phyloP scores from a whole-genome alignment of 495 filamentous ascomycete species.

The Neurospora discreta region DNA sequence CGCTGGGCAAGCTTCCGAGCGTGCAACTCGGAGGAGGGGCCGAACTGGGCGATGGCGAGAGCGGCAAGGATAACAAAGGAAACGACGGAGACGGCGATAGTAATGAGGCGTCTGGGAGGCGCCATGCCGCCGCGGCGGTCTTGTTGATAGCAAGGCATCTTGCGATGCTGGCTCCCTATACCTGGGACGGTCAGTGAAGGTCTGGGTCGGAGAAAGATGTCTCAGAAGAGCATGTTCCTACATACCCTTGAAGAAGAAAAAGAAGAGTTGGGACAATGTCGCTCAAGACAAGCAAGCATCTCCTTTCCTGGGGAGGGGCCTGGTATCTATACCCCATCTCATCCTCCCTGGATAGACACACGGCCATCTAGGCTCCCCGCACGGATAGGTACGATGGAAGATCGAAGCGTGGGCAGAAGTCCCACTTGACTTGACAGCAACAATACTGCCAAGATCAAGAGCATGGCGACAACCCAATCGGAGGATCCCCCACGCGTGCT shows the following conservation, averaged over 20 bases:
- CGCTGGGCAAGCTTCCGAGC: not conserved
- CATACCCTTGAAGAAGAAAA: not conserved
- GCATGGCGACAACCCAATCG: not conserved
- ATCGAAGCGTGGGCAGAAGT: not conserved
- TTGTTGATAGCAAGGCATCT: not conserved
- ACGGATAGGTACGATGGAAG: not conserved
- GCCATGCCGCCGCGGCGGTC: not conserved
- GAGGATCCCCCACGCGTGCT: not conserved
- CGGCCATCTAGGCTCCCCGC: not conserved
- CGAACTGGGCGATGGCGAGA: constrained; percentile 8
- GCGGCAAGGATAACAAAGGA: constrained; percentile 14
- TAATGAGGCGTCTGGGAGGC: not conserved
- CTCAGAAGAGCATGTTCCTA: not conserved
- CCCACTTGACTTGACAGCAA: not conserved
- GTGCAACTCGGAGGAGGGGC: not conserved
- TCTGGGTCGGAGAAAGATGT: not conserved
- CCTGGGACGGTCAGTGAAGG: not conserved
- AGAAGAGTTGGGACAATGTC: not conserved
- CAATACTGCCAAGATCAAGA: not conserved
- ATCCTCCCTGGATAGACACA: not conserved
- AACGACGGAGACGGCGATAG: constrained; percentile 5
- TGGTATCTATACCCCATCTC: not conserved
- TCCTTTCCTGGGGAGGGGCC: not conserved
- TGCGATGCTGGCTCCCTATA: not conserved
- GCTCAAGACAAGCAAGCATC: not conserved